Percentiles rank a stretch among this genome's conserved stretches.
phyloP scores from a whole-genome alignment of 192 early-diverging fungal species.

The Coemansia umbellata region DNA sequence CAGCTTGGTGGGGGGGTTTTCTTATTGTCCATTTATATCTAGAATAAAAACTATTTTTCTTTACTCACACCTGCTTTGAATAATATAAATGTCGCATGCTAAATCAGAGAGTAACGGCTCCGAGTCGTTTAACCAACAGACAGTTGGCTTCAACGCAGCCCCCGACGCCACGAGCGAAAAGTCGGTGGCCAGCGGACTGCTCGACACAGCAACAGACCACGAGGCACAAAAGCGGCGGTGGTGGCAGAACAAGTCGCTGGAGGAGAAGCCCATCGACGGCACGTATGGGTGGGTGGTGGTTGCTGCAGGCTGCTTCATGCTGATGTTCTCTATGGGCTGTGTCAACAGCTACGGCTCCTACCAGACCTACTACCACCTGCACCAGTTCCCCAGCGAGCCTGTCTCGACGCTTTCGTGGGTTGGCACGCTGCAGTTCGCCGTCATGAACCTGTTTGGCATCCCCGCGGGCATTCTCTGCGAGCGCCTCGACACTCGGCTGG shows the following conservation, averaged over 20 bases:
- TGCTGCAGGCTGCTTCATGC: constrained; percentile 46
- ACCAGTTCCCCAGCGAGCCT: constrained; percentile 34
- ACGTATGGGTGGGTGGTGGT: constrained; percentile 54
- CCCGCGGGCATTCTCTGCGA: constrained; percentile 52
- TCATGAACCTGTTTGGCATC: constrained; percentile 50
- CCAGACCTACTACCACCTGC: constrained; percentile 39
- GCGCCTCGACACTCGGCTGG: constrained; percentile 49
- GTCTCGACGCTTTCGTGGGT: constrained; percentile 53
- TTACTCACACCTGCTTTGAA: neutral
- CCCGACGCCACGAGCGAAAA: neutral
- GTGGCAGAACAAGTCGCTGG: constrained; percentile 44
- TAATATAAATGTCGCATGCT: constrained; percentile 3
- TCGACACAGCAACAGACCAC: neutral
- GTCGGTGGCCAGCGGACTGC: neutral
- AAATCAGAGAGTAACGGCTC: constrained; percentile 3
- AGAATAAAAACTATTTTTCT: neutral
- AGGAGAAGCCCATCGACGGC: constrained; percentile 28
- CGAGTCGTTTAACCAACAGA: constrained; percentile 6
- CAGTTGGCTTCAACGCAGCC: neutral
- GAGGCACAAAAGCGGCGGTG: constrained; percentile 9
- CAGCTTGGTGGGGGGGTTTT: neutral
- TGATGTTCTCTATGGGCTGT: constrained; percentile 53
- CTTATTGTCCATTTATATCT: neutral
- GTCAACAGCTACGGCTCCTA: constrained; percentile 57
- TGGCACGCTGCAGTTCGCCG: constrained; percentile 51